Evolutionary conservation across 108 stramenopile species (phyloP).

Genomic region (Nitzschia inconspicua): DNA sequence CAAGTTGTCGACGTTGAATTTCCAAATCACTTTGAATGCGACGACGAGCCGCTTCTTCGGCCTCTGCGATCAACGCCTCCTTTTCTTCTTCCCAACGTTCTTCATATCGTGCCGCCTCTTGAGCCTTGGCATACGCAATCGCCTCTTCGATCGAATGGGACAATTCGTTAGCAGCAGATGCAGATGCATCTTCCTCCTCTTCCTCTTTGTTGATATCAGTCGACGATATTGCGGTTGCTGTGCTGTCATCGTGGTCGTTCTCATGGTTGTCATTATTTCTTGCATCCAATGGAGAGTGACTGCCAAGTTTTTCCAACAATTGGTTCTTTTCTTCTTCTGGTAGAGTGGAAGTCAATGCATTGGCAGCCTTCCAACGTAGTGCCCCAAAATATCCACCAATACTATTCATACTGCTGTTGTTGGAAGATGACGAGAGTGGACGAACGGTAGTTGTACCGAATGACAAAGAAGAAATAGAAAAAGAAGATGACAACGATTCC

Average conservation of each 20-base stretch:
- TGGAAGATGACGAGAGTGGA: no score
- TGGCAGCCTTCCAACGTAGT: constrained; percentile 31
- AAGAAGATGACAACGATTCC: no score
- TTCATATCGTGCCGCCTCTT: constrained; percentile 32
- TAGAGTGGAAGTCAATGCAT: constrained; percentile 24
- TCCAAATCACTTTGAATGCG: constrained; percentile 38
- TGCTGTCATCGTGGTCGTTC: not conserved
- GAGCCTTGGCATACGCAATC: constrained; percentile 32
- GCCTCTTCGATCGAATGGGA: constrained; percentile 39
- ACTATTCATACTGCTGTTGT: no score
- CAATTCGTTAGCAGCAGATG: no score
- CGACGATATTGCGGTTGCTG: not conserved
- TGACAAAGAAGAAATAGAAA: no score
- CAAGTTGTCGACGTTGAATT: constrained; percentile 39
- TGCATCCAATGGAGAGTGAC: no score
- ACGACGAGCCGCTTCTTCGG: constrained; percentile 43
- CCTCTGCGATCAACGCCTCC: constrained; percentile 16
- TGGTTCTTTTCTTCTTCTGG: constrained; percentile 31
- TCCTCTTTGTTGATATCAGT: constrained; percentile 8
- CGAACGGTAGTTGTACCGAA: no score
- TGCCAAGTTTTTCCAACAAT: constrained; percentile 11
- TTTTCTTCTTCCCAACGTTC: constrained; percentile 24
- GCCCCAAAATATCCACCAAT: constrained; percentile 15
- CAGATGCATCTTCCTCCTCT: not conserved
- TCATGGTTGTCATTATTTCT: no score